These are phyloP conservation scores for Garcia nutans DNA, from an alignment of 345 rosid genomes.

Conservation along the genomic window DNA sequence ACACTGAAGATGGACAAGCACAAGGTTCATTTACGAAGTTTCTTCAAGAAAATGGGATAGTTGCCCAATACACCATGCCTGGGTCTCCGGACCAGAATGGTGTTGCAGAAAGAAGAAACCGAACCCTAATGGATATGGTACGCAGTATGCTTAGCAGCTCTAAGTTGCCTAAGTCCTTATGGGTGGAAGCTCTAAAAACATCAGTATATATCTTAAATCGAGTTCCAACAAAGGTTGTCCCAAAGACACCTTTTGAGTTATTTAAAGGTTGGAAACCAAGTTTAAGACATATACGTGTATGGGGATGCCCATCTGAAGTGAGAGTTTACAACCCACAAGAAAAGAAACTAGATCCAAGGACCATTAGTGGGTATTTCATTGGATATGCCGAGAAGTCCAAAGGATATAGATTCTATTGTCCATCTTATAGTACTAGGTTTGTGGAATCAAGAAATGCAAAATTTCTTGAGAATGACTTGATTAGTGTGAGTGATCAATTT, in stretches of 20 bases:
- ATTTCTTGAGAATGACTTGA: too few species aligned
- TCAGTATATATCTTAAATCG: too few species aligned
- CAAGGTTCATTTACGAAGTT: neutral
- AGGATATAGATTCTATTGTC: neutral
- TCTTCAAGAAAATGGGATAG: constrained; percentile 2
- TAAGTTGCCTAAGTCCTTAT: too few species aligned
- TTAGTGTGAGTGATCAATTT: neutral
- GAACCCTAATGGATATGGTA: neutral
- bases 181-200: too few species aligned
- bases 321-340: constrained; percentile 4
- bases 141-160: neutral
- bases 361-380: neutral
- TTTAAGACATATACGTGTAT: neutral
- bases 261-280: constrained; percentile 16
- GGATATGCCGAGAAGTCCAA: neutral
- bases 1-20: neutral
- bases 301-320: neutral
- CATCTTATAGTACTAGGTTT: too few species aligned
- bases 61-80: neutral
- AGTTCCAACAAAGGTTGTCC: too few species aligned
- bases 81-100: neutral
- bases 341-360: neutral
- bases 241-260: constrained; percentile 11
- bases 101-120: constrained; percentile 1
- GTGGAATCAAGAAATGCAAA: too few species aligned